Evolutionary conservation across 2,329 filamentous ascomycete species (phyloP), one percentile per base, ranked within the genome.

Genomic region (Macrophomina tecta): DNA sequence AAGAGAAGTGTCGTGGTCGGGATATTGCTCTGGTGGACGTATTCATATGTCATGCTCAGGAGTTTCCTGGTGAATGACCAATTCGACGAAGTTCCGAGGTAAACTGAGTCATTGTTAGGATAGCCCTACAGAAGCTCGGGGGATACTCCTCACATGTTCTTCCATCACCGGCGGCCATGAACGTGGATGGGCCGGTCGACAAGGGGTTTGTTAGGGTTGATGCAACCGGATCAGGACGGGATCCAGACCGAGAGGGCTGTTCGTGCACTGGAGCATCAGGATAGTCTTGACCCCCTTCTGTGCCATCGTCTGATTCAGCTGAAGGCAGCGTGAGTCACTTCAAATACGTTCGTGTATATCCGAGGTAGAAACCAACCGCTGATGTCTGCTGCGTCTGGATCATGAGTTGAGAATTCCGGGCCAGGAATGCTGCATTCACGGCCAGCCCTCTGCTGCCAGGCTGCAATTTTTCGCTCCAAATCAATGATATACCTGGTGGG

Each of bases 21-120:
- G 0, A 82, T 72, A 1, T 81, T 79, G 2, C 76, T 75, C 48
- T 80, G 77, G 58, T 81, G 78, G 23, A 84, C 75, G 63, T 81
- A 78, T 67, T 85, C 80, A 56, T 86, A 81, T 0, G 81, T 80
- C 62, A 85, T 77, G 32, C 76, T 79, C n/a, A 87, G 75, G 1
- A 86, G 79, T 18, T 82, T 80, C 7, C 84, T 77, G 32, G 80
- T 80, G 60, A 86, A 87, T 0, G 84, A 83, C 85, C 85, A 87
- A 55, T 85, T 87, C 1, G 85, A 87, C 0, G 84, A 86, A 1
- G 83, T 84, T 1, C 84, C 85, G 8, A 87, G 77, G 67, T 86
- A 86, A 65, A 80, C 83, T 85, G 23, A 3, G 52, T 11, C 8
- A 14, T 12, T 12, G 46, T 23, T 23, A 23, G 23, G 23, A 23